These are phyloP conservation scores for Wickerhamomyces chaumierensis DNA, from an alignment of 805 yeast species.

Conservation along the genomic window DNA sequence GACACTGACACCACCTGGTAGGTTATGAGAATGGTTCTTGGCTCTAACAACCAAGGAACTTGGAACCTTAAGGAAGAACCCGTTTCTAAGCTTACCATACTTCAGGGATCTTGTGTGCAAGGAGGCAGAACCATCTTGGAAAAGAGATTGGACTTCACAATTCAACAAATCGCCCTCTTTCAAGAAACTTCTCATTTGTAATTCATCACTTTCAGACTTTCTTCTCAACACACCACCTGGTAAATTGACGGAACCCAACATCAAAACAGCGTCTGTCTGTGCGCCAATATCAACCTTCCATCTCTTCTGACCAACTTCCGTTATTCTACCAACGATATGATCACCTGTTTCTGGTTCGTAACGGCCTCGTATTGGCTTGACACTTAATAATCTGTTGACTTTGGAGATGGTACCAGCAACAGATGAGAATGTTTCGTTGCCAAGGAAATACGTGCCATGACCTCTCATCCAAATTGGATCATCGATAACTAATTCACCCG, in stretches of 20 bases:
- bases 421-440: slow-evolving; percentile 70
- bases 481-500: slow-evolving; percentile 93
- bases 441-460: slow-evolving; percentile 83
- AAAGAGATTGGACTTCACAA: slow-evolving; percentile 90
- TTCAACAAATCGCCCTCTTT: slow-evolving; percentile 94
- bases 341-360: slow-evolving; percentile 95
- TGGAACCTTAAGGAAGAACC: slow-evolving; percentile 73
- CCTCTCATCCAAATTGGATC: slow-evolving; percentile 98
- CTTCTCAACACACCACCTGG: slow-evolving; percentile 96
- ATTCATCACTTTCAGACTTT: slow-evolving; percentile 89
- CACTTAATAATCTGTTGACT: slow-evolving; percentile 80
- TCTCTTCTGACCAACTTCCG: slow-evolving; percentile 86
- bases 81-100: slow-evolving; percentile 92
- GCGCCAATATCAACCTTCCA: slow-evolving; percentile 98
- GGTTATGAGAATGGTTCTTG: slow-evolving; percentile 73
- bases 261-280: slow-evolving; percentile 82
- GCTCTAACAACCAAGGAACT: slow-evolving; percentile 74
- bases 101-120: slow-evolving; percentile 91
- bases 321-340: slow-evolving; percentile 85
- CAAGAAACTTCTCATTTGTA: slow-evolving; percentile 87
- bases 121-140: slow-evolving; percentile 84
- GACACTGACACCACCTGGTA: slow-evolving; percentile 91
- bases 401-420: slow-evolving; percentile 86
- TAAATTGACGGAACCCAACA: slow-evolving; percentile 90
- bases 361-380: slow-evolving; percentile 75